phyloP scores from a whole-genome alignment of 306 rosid species.

The Sechiopsis laciniata region DNA sequence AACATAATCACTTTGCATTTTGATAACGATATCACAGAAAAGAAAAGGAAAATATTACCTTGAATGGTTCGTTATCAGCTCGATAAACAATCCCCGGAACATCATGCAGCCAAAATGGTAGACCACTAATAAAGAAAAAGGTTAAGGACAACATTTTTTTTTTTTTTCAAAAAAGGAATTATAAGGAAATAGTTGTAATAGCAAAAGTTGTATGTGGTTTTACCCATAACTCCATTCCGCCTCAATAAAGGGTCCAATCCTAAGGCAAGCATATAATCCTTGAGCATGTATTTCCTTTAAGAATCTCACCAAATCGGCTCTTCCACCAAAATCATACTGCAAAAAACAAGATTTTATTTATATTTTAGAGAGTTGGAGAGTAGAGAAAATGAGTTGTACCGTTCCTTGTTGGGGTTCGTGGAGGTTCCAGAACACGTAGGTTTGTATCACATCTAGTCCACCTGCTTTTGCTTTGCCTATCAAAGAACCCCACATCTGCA shows the following conservation, averaged over 20 bases:
- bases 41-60: conserved; percentile 35
- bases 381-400: conserved; percentile 30
- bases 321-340: conserved; percentile 68
- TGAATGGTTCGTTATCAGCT: conserved; percentile 66
- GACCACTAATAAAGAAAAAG: conserved; percentile 57
- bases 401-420: conserved; percentile 69
- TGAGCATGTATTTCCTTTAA: conserved; percentile 67
- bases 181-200: neutral
- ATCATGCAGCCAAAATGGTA: conserved; percentile 74
- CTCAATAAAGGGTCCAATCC: conserved; percentile 90
- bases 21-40: neutral
- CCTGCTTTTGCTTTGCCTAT: conserved; percentile 76
- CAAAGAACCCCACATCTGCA: conserved; percentile 78
- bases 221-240: conserved; percentile 83
- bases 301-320: conserved; percentile 55
- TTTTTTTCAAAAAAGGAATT: neutral
- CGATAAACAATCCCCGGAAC: conserved; percentile 65
- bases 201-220: neutral
- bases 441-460: conserved; percentile 72
- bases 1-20: too few relatives aligned
- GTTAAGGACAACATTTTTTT: too few relatives aligned
- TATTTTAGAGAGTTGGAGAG: too few relatives aligned
- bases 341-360: conserved; percentile 18
- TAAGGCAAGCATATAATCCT: conserved; percentile 61
- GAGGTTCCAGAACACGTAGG: conserved; percentile 89